Percentiles rank a stretch among this genome's conserved stretches.
Conservation (phyloP, 257 asterid species). For the Mitragyna speciosa region DNA sequence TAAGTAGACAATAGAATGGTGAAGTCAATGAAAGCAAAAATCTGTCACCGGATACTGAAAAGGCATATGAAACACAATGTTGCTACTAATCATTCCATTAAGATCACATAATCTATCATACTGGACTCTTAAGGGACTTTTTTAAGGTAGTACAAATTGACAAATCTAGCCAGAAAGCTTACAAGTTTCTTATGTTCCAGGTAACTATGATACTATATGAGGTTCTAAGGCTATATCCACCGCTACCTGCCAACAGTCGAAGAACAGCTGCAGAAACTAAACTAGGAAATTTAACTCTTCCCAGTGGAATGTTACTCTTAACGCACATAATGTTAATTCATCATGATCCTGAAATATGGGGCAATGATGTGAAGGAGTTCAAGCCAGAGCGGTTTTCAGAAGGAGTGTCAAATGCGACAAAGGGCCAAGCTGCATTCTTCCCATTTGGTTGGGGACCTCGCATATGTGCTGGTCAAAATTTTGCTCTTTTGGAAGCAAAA, state of each 20-base stretch:
- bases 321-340: constrained; percentile 26
- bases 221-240: constrained; percentile 57
- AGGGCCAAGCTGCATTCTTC: constrained; percentile 12
- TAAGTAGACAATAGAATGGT: neutral
- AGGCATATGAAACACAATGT: neutral
- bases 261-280: constrained; percentile 24
- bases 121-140: neutral
- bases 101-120: neutral
- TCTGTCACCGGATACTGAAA: neutral
- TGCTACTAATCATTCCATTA: neutral
- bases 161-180: neutral
- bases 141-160: neutral
- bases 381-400: constrained; percentile 20
- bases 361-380: neutral
- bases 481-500: constrained; percentile 19
- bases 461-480: constrained; percentile 16
- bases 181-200: constrained; percentile 17
- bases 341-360: constrained; percentile 3
- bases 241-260: constrained; percentile 23
- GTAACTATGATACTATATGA: constrained; percentile 53
- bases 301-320: constrained; percentile 37
- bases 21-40: neutral
- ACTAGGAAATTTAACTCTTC: constrained; percentile 36
- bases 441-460: constrained; percentile 30
- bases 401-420: constrained; percentile 12